A percentile compares a stretch with the other conserved stretches of the same genome.
Evolutionary conservation across 257 asterid species (phyloP).

Genomic region (Fraxinus americana): DNA sequence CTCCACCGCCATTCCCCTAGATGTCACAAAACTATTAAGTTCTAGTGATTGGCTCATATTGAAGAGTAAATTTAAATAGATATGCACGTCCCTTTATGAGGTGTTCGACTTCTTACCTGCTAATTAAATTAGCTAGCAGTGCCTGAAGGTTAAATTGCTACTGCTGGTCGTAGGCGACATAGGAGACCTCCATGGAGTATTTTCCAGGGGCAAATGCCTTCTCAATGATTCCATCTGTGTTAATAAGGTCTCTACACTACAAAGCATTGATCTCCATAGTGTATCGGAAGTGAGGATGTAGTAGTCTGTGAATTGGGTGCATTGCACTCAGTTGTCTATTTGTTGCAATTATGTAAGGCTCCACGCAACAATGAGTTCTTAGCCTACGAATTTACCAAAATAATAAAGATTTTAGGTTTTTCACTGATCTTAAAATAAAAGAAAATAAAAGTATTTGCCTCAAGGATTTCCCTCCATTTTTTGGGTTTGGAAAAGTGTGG

Average conservation of each 20-base stretch:
- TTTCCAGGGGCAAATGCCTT: slow-evolving; percentile 50
- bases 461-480: too few species aligned
- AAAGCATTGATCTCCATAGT: slow-evolving; percentile 85
- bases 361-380: slow-evolving; percentile 67
- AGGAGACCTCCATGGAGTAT: slow-evolving; percentile 57
- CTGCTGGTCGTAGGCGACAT: slow-evolving; percentile 53
- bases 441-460: too few species aligned
- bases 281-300: slow-evolving; percentile 77
- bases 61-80: too few species aligned
- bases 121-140: slow-evolving; percentile 67
- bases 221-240: slow-evolving; percentile 65
- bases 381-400: slow-evolving; percentile 45
- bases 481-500: too few species aligned
- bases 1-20: slow-evolving; percentile 80
- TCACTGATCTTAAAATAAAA: too few species aligned
- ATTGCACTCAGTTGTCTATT: slow-evolving; percentile 71
- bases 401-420: too few species aligned
- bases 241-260: slow-evolving; percentile 46
- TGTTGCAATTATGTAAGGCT: slow-evolving; percentile 80
- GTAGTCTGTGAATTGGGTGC: slow-evolving; percentile 72
- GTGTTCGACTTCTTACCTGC: slow-evolving; percentile 41
- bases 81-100: too few species aligned
- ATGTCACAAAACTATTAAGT: background rate
- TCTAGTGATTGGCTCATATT: too few species aligned
- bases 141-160: slow-evolving; percentile 78